Evolutionary conservation across 805 yeast genomes (phyloP).

Genomic region (Starmerella etchellsii): DNA sequence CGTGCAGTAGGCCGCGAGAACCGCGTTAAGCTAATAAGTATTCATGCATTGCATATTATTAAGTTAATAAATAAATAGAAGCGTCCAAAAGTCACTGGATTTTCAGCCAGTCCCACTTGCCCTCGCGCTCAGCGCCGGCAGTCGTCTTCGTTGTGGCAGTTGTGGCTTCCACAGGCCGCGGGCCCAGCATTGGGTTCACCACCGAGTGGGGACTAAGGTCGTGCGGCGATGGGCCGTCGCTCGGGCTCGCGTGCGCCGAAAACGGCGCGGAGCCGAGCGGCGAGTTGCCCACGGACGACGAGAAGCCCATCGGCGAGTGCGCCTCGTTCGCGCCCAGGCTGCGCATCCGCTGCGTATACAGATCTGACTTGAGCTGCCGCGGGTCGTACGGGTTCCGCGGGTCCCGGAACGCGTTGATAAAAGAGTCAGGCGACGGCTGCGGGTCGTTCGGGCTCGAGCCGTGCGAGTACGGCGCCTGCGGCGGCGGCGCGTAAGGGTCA

Average conservation of each 20-base stretch:
- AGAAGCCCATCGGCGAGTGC: not conserved
- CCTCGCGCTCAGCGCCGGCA: slow-evolving; percentile 8
- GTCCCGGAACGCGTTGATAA: no score
- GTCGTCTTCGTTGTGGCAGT: slow-evolving; percentile 13
- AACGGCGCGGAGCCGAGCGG: not conserved
- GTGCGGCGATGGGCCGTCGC: not conserved
- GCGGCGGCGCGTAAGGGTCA: not conserved
- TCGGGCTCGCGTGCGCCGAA: not conserved
- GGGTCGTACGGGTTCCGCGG: no score
- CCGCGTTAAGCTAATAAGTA: no score
- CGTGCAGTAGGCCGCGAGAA: no score
- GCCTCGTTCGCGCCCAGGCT: slow-evolving; percentile 5
- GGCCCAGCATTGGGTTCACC: slow-evolving; percentile 19
- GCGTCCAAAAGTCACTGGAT: no score
- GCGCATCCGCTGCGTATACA: slow-evolving; percentile 8
- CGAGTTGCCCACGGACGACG: not conserved
- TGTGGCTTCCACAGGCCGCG: slow-evolving; percentile 22
- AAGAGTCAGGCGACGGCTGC: not conserved
- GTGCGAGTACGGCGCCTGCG: not conserved
- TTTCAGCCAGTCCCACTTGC: slow-evolving; percentile 24
- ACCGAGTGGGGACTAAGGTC: not conserved
- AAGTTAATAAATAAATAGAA: not conserved
- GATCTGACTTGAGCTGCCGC: no score
- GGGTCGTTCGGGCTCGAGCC: not conserved
- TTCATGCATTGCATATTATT: not conserved